Conservation (phyloP, 1,139 yeast genomes). For the Lizanozyma gosingica region DNA sequence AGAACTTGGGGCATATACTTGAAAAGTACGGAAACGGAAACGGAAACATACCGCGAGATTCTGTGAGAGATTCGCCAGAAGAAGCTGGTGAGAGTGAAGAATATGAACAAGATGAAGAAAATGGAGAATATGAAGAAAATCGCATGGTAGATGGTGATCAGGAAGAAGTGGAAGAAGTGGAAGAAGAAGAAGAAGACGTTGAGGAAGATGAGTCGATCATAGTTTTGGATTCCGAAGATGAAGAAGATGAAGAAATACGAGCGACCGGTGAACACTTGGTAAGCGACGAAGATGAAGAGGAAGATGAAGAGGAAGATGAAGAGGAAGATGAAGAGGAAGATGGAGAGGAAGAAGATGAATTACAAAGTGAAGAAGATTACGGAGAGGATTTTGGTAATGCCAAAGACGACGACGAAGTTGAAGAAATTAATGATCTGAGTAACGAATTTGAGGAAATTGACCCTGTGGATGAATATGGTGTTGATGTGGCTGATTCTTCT, state of each 20-base stretch:
- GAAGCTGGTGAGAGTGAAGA: not conserved
- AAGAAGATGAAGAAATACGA: not conserved
- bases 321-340: not conserved
- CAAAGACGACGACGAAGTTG: not conserved
- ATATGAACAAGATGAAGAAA: not conserved
- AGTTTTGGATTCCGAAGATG: not conserved
- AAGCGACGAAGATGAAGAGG: not conserved
- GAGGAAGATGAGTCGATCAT: not conserved
- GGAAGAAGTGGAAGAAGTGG: conserved; percentile 3
- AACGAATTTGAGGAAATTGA: too few species aligned
- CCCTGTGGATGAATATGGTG: too few species aligned
- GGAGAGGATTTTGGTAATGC: conserved; percentile 1
- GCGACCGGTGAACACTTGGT: too few species aligned
- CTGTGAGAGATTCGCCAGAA: too few species aligned
- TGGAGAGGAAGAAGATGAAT: not conserved
- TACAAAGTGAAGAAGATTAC: not conserved
- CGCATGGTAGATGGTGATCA: conserved; percentile 1
- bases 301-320: not conserved
- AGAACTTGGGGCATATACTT: not conserved
- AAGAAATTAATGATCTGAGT: too few species aligned
- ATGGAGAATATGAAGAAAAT: not conserved
- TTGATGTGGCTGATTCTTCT: too few species aligned
- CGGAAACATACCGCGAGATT: too few species aligned
- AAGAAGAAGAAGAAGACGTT: not conserved
- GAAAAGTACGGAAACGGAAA: not conserved